Evolutionary conservation across 2,329 filamentous ascomycete genomes (phyloP).

Genomic region (Davidsoniella australis): DNA sequence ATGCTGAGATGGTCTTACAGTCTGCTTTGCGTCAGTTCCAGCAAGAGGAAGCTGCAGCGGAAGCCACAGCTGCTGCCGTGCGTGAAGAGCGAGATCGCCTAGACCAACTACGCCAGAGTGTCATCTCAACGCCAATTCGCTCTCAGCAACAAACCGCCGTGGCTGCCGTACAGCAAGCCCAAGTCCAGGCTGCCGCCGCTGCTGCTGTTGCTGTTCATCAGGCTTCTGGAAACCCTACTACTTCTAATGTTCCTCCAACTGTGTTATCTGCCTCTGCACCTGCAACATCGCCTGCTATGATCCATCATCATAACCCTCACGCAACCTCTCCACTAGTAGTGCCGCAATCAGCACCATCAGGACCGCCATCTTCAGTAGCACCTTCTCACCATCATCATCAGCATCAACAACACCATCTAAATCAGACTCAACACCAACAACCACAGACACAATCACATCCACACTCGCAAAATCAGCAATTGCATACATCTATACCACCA

Average conservation of each 20-base stretch:
- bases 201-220: too few species aligned
- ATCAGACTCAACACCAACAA: not conserved
- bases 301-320: not conserved
- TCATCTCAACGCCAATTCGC: constrained; percentile 14
- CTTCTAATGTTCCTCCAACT: too few species aligned
- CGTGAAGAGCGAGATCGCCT: constrained; percentile 34
- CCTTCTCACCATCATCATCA: not conserved
- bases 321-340: not conserved
- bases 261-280: too few species aligned
- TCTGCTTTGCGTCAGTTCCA: constrained; percentile 42
- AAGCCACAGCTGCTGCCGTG: constrained; percentile 37
- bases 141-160: too few species aligned
- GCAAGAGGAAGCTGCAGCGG: constrained; percentile 40
- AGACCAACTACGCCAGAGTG: constrained; percentile 21
- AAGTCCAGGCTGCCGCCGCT: constrained; percentile 11
- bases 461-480: not conserved
- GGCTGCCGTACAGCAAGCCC: constrained; percentile 12
- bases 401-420: not conserved
- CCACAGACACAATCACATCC: not conserved
- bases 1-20: constrained; percentile 40
- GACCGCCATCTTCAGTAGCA: not conserved
- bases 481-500: not conserved
- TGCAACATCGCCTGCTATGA: not conserved
- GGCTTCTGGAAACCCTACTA: too few species aligned
- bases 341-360: not conserved